Percentiles rank a stretch among this genome's conserved stretches.
phyloP scores from a whole-genome alignment of 139 green algal species.

The Edaphochlamys debaryana region DNA sequence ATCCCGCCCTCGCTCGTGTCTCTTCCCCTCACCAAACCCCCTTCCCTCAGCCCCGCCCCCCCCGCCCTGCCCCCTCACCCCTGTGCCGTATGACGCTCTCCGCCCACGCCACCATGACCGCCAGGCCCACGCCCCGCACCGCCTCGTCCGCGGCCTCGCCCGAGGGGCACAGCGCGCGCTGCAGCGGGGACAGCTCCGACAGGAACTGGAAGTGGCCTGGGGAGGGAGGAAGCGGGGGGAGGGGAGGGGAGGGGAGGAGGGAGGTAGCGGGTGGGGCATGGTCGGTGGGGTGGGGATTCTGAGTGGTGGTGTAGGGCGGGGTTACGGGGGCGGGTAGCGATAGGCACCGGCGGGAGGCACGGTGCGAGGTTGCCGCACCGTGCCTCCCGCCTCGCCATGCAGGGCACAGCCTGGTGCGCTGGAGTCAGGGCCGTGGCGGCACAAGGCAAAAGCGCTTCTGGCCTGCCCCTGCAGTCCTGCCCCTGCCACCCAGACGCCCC shows the following conservation, averaged over 20 bases:
- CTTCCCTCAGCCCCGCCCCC: too few relatives aligned
- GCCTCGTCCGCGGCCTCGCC: constrained; percentile 42
- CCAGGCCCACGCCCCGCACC: constrained; percentile 60
- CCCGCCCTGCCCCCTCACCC: too few relatives aligned
- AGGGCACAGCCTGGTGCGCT: too few relatives aligned
- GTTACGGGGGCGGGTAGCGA: background rate
- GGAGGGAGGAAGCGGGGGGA: too few relatives aligned
- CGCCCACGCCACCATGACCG: constrained; percentile 82
- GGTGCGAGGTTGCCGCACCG: too few relatives aligned
- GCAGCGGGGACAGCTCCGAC: constrained; percentile 57
- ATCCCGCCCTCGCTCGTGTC: too few relatives aligned
- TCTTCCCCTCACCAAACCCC: too few relatives aligned
- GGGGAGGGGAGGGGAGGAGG: too few relatives aligned
- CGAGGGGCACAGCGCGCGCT: constrained; percentile 69
- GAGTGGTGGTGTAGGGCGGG: background rate
- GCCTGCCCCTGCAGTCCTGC: background rate
- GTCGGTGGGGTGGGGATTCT: background rate
- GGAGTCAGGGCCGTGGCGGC: too few relatives aligned
- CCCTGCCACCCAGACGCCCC: background rate
- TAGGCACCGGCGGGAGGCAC: too few relatives aligned
- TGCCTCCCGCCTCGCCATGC: too few relatives aligned
- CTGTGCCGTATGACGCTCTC: constrained; percentile 69
- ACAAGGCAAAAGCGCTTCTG: background rate
- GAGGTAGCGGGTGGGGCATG: background rate
- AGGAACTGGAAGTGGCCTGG: constrained; percentile 87